These are phyloP conservation scores for Nitzschia sp. DNA, from an alignment of 108 stramenopile genomes.

Conservation along the genomic window DNA sequence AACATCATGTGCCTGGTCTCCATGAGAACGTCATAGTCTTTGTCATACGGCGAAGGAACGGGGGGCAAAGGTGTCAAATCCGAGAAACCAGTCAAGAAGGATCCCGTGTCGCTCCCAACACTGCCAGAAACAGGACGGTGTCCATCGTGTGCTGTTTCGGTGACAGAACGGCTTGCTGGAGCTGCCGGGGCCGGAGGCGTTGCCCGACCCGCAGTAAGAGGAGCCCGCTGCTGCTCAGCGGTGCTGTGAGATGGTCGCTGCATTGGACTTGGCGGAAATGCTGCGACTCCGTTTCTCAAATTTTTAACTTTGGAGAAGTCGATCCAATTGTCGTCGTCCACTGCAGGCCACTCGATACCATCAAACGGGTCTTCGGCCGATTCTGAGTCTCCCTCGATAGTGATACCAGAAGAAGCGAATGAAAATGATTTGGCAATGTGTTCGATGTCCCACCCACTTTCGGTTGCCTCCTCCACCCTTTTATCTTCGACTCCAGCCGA, in stretches of 20 bases:
- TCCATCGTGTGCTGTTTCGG: too few relatives aligned
- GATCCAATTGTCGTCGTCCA: slow-evolving; percentile 5
- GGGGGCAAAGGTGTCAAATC: slow-evolving; percentile 1
- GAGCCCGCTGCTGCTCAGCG: too few relatives aligned
- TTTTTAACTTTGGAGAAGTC: too few relatives aligned
- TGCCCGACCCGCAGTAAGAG: too few relatives aligned
- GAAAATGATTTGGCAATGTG: neutral
- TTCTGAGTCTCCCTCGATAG: neutral
- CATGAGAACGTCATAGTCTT: slow-evolving; percentile 31
- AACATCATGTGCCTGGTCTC: slow-evolving; percentile 33
- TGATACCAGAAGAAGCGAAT: neutral
- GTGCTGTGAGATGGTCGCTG: too few relatives aligned
- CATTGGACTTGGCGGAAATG: too few relatives aligned
- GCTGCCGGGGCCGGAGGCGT: too few relatives aligned
- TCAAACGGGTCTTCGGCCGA: neutral
- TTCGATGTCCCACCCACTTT: neutral
- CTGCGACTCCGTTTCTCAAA: too few relatives aligned
- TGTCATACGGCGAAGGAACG: slow-evolving; percentile 29
- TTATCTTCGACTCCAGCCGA: neutral
- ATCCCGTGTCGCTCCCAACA: too few relatives aligned
- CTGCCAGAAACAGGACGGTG: too few relatives aligned
- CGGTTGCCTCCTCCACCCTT: neutral
- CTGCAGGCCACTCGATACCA: slow-evolving; percentile 3
- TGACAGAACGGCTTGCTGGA: too few relatives aligned
- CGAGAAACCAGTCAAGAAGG: neutral